These are phyloP conservation scores for Torulaspora maleeae DNA, from an alignment of 805 yeast species.

Conservation along the genomic window DNA sequence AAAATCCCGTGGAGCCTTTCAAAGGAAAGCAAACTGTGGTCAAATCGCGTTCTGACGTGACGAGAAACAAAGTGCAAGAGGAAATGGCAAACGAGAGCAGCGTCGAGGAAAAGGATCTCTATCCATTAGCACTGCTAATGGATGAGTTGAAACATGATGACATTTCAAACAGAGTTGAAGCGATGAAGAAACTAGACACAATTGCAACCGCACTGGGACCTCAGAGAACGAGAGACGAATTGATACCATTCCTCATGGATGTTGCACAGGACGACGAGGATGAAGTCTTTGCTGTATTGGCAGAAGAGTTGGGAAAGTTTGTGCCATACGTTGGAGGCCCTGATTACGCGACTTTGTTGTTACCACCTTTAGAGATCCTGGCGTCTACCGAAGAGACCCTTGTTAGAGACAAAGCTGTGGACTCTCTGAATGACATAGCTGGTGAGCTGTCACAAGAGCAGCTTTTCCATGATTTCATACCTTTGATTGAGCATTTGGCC, in stretches of 20 bases:
- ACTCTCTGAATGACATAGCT: slow-evolving; percentile 70
- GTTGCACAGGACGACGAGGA: slow-evolving; percentile 97
- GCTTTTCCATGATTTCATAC: slow-evolving; percentile 61
- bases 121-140: slow-evolving; percentile 92
- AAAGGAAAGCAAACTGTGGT: neutral
- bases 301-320: slow-evolving; percentile 83
- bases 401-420: slow-evolving; percentile 92
- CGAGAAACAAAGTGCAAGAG: neutral
- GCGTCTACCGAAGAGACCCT: slow-evolving; percentile 94
- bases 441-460: slow-evolving; percentile 58
- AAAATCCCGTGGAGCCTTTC: neutral
- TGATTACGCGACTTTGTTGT: slow-evolving; percentile 51
- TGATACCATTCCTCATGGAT: slow-evolving; percentile 79
- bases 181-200: slow-evolving; percentile 90
- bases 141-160: slow-evolving; percentile 97
- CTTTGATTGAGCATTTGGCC: slow-evolving; percentile 70
- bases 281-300: slow-evolving; percentile 91
- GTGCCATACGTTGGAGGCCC: slow-evolving; percentile 87
- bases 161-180: slow-evolving; percentile 85
- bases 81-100: slow-evolving; percentile 14
- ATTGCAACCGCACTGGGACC: slow-evolving; percentile 94
- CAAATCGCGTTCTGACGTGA: neutral
- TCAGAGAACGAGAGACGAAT: slow-evolving; percentile 82
- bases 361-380: slow-evolving; percentile 70
- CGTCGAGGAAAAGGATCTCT: slow-evolving; percentile 47